Evolutionary conservation across 331 rosid genomes (phyloP).

Genomic region (Erythrophleum ivorense): DNA sequence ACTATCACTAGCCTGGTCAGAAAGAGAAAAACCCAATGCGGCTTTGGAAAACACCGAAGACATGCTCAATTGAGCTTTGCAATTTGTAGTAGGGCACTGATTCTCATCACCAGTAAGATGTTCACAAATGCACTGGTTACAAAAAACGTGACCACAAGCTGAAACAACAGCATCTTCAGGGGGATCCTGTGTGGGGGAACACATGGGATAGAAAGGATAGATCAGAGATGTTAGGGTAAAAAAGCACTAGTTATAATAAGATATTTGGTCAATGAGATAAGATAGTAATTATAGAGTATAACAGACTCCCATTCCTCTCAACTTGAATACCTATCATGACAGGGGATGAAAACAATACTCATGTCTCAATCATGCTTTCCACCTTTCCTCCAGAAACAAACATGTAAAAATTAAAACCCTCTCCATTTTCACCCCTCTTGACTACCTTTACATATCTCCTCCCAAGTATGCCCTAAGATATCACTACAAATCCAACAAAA

Average conservation of each 20-base stretch:
- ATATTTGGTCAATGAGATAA: not conserved
- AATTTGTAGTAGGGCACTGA: conserved; percentile 60
- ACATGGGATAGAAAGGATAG: not conserved
- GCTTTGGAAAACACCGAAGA: conserved; percentile 64
- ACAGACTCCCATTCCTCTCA: not conserved
- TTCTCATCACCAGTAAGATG: conserved; percentile 65
- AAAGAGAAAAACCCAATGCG: conserved; percentile 50
- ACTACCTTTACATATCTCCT: not conserved
- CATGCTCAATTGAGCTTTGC: conserved; percentile 54
- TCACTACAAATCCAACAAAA: not conserved
- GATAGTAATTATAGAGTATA: not conserved
- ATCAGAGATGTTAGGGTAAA: conserved; percentile 5
- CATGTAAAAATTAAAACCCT: not conserved
- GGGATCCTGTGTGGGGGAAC: conserved; percentile 58
- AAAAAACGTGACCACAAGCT: conserved; percentile 75
- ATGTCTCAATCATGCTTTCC: not conserved
- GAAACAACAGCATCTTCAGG: conserved; percentile 86
- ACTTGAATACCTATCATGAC: not conserved
- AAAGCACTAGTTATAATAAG: not conserved
- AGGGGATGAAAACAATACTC: not conserved
- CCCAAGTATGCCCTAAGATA: not conserved
- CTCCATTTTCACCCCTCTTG: conserved; percentile 17
- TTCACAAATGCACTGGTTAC: conserved; percentile 73
- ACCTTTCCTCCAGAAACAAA: not conserved
- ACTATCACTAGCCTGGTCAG: conserved; percentile 48